Percentiles rank a stretch among this genome's conserved stretches.
phyloP scores from a whole-genome alignment of 306 rosid genomes.

The Mimosa pudica region DNA sequence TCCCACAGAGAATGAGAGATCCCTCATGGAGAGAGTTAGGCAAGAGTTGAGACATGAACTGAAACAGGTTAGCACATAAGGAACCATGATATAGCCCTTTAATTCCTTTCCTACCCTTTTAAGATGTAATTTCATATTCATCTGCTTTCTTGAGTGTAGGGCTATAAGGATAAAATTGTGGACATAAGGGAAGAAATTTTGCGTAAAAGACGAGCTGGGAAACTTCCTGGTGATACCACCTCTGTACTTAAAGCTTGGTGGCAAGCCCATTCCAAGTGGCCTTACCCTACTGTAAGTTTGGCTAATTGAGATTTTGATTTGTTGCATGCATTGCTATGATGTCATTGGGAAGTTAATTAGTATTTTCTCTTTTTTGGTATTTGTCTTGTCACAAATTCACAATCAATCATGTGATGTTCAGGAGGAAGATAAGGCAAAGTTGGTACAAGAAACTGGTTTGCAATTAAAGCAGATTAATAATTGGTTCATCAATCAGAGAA shows the following conservation, averaged over 20 bases:
- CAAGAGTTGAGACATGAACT: conserved; percentile 89
- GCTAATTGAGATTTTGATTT: background rate
- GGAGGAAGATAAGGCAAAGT: conserved; percentile 92
- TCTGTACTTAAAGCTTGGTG: conserved; percentile 92
- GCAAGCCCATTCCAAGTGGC: conserved; percentile 96
- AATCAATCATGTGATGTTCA: conserved; percentile 34
- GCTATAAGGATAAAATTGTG: conserved; percentile 91
- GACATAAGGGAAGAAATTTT: conserved; percentile 93
- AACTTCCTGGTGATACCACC: conserved; percentile 95
- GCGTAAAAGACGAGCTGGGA: conserved; percentile 95
- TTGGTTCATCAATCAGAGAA: conserved; percentile 96
- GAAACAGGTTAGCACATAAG: conserved; percentile 54
- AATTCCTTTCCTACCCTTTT: background rate
- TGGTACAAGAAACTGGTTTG: conserved; percentile 92
- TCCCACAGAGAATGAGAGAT: conserved; percentile 92
- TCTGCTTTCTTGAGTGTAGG: conserved; percentile 41
- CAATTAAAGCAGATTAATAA: conserved; percentile 90
- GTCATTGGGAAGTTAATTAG: background rate
- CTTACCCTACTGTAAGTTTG: conserved; percentile 87
- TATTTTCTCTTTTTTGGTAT: background rate
- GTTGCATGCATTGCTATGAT: background rate
- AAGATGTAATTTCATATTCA: background rate
- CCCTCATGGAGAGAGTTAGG: conserved; percentile 94
- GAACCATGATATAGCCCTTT: background rate
- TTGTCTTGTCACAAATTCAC: background rate